These are phyloP conservation scores for Colletotrichum australisinense DNA, from an alignment of 2,329 filamentous ascomycete genomes.

Conservation along the genomic window DNA sequence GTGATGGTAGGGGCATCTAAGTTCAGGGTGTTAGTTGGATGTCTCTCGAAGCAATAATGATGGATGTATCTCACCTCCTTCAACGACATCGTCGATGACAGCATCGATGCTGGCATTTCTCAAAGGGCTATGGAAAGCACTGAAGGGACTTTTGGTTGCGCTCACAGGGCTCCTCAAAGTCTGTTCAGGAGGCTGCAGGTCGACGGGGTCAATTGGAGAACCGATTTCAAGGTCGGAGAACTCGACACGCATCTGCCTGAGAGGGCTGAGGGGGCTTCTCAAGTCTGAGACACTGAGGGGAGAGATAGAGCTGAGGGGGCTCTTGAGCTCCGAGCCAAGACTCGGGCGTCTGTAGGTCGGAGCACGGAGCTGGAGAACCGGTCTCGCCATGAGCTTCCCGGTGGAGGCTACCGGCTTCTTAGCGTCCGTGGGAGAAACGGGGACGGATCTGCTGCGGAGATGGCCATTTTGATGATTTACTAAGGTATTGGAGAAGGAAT, in stretches of 20 bases:
- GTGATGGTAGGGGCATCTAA: slow-evolving; percentile 12
- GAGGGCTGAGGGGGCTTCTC: slow-evolving; percentile 24
- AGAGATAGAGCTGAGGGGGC: slow-evolving; percentile 23
- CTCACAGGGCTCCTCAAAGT: not conserved
- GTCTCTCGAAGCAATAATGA: not conserved
- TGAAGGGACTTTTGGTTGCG: slow-evolving; percentile 10
- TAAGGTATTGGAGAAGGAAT: not conserved
- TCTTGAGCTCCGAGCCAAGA: slow-evolving; percentile 9
- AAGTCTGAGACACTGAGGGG: slow-evolving; percentile 17
- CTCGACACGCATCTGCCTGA: slow-evolving; percentile 18
- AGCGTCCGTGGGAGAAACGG: not conserved
- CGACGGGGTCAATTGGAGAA: slow-evolving; percentile 28
- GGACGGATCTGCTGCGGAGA: not conserved
- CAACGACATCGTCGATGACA: not conserved
- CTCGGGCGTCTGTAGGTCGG: slow-evolving; percentile 2
- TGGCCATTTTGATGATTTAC: slow-evolving; percentile 22
- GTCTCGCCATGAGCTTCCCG: slow-evolving; percentile 7
- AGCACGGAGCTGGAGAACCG: slow-evolving; percentile 21
- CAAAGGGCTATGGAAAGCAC: slow-evolving; percentile 19
- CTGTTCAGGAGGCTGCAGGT: slow-evolving; percentile 1
- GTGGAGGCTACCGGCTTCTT: not conserved
- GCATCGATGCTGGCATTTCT: not conserved
- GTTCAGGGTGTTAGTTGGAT: not conserved
- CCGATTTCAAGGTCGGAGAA: slow-evolving; percentile 29
- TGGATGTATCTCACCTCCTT: not conserved